Evolutionary conservation across 2,329 filamentous ascomycete genomes (phyloP).

Genomic region (Ceratocystiopsis brevicomis): DNA sequence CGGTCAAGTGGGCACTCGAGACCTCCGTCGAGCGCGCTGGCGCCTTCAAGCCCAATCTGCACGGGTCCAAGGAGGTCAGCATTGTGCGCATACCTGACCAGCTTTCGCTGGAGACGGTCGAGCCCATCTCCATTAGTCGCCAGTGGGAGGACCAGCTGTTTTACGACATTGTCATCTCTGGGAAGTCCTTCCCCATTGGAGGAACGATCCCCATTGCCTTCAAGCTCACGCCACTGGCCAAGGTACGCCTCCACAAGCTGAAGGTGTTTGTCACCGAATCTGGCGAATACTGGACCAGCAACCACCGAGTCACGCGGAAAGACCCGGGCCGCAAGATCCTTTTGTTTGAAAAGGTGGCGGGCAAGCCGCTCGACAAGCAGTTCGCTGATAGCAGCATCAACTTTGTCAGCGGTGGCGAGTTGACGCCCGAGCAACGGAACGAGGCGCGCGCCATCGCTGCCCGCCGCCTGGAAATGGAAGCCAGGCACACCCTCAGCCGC

Average conservation of each 20-base stretch:
- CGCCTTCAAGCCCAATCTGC: conserved; percentile 73
- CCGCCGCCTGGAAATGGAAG: conserved; percentile 34
- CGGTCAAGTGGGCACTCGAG: conserved; percentile 74
- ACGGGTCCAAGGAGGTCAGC: conserved; percentile 63
- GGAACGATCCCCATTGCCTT: conserved; percentile 81
- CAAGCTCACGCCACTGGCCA: conserved; percentile 79
- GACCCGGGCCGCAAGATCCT: conserved; percentile 71
- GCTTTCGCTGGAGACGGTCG: conserved; percentile 72
- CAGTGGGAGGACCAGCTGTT: conserved; percentile 92
- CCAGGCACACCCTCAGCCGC: conserved; percentile 20
- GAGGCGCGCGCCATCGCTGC: conserved; percentile 29
- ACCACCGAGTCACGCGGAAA: conserved; percentile 67
- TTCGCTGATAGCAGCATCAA: conserved; percentile 61
- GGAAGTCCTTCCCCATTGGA: conserved; percentile 83
- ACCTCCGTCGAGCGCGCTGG: conserved; percentile 71
- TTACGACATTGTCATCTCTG: conserved; percentile 91
- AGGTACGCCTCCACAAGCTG: conserved; percentile 82
- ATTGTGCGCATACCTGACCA: conserved; percentile 76
- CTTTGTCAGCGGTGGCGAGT: conserved; percentile 62
- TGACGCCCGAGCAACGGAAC: conserved; percentile 30
- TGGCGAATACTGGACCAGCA: conserved; percentile 75
- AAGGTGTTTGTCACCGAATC: conserved; percentile 85
- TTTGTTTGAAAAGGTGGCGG: conserved; percentile 73
- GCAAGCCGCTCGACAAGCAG: conserved; percentile 51
- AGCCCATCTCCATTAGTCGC: conserved; percentile 82